These are phyloP conservation scores for Stagonosporopsis tanaceti DNA, from an alignment of 2,329 filamentous ascomycete species.

Conservation along the genomic window DNA sequence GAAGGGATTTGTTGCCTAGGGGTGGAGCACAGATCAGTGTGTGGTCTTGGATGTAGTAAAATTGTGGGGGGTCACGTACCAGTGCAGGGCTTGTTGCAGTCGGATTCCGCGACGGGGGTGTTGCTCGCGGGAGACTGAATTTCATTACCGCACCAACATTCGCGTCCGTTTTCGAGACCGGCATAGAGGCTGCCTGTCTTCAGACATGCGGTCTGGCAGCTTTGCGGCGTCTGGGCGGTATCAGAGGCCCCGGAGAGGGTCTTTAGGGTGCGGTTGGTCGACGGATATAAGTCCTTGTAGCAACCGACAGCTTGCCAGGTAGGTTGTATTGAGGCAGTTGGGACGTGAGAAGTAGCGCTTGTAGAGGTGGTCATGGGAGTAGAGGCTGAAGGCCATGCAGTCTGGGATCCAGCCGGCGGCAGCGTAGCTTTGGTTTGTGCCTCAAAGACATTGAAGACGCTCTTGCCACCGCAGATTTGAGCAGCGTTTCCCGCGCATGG, in stretches of 20 bases:
- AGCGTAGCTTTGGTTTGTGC: not conserved
- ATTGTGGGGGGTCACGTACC: not conserved
- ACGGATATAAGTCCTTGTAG: not conserved
- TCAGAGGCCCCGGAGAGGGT: not conserved
- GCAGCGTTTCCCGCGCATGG: not conserved
- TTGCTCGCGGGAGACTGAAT: not conserved
- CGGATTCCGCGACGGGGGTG: not conserved
- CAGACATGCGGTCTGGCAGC: not conserved
- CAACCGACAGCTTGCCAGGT: not conserved
- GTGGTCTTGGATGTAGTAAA: too few species aligned
- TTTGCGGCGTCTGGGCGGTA: not conserved
- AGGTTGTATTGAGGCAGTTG: not conserved
- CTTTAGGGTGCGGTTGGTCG: not conserved
- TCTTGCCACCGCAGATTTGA: not conserved
- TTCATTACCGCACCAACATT: not conserved
- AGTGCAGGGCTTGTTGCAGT: not conserved
- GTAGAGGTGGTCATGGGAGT: too few species aligned
- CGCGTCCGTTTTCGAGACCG: not conserved
- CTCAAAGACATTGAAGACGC: not conserved
- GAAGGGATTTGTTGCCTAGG: too few species aligned
- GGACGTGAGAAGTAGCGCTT: not conserved
- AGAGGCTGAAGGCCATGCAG: not conserved
- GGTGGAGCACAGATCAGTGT: too few species aligned
- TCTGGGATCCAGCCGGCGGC: not conserved
- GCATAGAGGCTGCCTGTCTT: not conserved